phyloP scores from a whole-genome alignment of 371 early-diverging fungal genomes.

The Mortierella sp. region DNA sequence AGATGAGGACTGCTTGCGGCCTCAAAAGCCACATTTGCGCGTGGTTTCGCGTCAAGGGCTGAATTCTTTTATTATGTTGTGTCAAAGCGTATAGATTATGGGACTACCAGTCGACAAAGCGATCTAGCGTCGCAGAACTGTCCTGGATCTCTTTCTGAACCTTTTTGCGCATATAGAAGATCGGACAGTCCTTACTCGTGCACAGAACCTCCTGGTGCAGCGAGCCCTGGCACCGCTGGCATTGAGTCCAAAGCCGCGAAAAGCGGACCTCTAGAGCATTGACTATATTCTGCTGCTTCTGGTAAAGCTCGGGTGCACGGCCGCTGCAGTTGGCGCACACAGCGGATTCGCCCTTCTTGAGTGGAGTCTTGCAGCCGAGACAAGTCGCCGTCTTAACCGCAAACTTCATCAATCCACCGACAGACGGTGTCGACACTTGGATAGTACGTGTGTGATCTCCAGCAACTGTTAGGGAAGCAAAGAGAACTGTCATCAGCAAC shows the following conservation, averaged over 20 bases:
- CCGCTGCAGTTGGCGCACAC: conserved; percentile 88
- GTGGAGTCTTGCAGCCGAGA: conserved; percentile 93
- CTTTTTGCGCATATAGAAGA: conserved; percentile 99
- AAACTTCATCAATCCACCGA: conserved; percentile 96
- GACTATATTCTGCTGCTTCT: conserved; percentile 71
- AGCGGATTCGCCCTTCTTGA: conserved; percentile 79
- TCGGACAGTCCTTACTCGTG: conserved; percentile 98
- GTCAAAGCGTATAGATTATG: neutral
- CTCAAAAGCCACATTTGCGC: too few species aligned
- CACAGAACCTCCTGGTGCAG: conserved; percentile 98
- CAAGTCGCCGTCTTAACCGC: conserved; percentile 92
- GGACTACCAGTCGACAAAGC: conserved; percentile 78
- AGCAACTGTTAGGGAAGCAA: conserved; percentile 57
- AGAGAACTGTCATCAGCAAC: neutral
- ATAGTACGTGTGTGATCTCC: conserved; percentile 96
- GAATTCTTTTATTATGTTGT: neutral
- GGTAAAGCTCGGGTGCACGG: conserved; percentile 82
- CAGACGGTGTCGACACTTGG: conserved; percentile 86
- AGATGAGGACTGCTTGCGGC: neutral
- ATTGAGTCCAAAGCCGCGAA: conserved; percentile 98
- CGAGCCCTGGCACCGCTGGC: conserved; percentile 99
- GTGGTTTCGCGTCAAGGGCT: neutral
- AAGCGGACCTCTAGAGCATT: conserved; percentile 85
- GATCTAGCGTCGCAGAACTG: conserved; percentile 66
- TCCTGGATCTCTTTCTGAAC: conserved; percentile 96